Conservation (phyloP, 2,329 filamentous ascomycete species). For the Pseudopyrenochaeta lycopersici region DNA sequence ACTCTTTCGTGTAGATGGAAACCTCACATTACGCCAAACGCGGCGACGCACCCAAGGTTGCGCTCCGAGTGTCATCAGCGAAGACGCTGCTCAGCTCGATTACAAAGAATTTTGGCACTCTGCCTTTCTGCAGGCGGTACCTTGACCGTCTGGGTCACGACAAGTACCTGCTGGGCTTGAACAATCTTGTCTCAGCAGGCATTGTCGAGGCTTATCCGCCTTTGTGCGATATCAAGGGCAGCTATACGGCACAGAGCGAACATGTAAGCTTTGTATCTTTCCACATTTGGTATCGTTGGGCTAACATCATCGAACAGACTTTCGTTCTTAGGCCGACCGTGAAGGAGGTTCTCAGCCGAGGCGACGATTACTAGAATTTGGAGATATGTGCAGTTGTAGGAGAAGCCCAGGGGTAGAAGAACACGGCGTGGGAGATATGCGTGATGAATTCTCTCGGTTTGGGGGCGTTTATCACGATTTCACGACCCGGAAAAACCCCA, state of each 20-base stretch:
- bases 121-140: slow-evolving; percentile 91
- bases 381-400: background rate
- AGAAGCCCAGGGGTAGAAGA: background rate
- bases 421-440: background rate
- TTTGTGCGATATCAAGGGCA: slow-evolving; percentile 89
- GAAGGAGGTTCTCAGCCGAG: slow-evolving; percentile 87
- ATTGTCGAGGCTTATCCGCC: slow-evolving; percentile 93
- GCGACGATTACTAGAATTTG: slow-evolving; percentile 78
- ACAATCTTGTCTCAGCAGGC: slow-evolving; percentile 81
- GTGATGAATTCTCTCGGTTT: too few species aligned
- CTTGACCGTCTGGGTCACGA: slow-evolving; percentile 92
- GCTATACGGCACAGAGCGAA: slow-evolving; percentile 93
- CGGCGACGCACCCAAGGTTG: slow-evolving; percentile 76
- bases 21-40: slow-evolving; percentile 86
- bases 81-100: slow-evolving; percentile 88
- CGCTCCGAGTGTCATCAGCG: slow-evolving; percentile 80
- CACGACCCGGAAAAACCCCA: too few species aligned
- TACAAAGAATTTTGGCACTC: slow-evolving; percentile 93
- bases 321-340: slow-evolving; percentile 58
- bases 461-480: too few species aligned
- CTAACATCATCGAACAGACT: slow-evolving; percentile 36
- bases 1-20: slow-evolving; percentile 66
- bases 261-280: slow-evolving; percentile 70
- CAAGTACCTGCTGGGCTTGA: slow-evolving; percentile 90
- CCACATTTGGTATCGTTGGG: background rate